Evolutionary conservation across 2,329 filamentous ascomycete genomes (phyloP), one percentile per base, ranked within the genome.

Genomic region (Aspergillus aculeatinus): DNA sequence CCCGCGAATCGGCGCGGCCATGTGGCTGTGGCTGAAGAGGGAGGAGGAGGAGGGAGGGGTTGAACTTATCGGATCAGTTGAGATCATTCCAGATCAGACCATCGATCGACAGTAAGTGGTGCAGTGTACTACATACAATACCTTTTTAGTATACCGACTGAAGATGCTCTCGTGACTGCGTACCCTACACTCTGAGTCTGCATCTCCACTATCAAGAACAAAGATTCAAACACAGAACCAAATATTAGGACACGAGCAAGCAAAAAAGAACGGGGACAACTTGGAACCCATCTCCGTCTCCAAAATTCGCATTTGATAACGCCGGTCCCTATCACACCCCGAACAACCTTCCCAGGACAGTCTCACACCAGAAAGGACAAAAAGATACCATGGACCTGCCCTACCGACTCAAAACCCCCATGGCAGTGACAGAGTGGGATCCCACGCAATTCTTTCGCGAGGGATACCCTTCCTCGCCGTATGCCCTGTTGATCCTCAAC

Each of bases 401-500:
- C 35, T n/a, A 44, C 33, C 29, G 14, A 16, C 39, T 29, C 42
- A 23, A 19, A 44, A 21, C 48, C 16, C 54, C 10, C 21, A 59
- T 25, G 29, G 73, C 75, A 74, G 60, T 25, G 33, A 74, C 75
- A 74, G 71, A 76, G 60, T 77, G 76, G 76, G 67, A 78, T 71
- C 76, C 76, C 12, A 75, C 75, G 31, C 72, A 71, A 48, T 78
- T 77, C 66, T 77, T 79, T 62, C 68, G 70, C 52, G 58, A 60
- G 2, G 65, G 68, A n/a, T 58, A 64, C 44, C 64, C 66, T 47
- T 61, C 66, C 47, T 57, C 68, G 56, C 68, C 70, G 63, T 81
- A 80, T 60, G 82, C 81, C 5, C 74, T 89, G 48, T 69, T 89
- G 49, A 77, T 88, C 48, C 76, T 89, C 19, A 87, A 89, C 67